Conservation (phyloP, 148 eudicot species). For the Amaranthus hypochondriacus region DNA sequence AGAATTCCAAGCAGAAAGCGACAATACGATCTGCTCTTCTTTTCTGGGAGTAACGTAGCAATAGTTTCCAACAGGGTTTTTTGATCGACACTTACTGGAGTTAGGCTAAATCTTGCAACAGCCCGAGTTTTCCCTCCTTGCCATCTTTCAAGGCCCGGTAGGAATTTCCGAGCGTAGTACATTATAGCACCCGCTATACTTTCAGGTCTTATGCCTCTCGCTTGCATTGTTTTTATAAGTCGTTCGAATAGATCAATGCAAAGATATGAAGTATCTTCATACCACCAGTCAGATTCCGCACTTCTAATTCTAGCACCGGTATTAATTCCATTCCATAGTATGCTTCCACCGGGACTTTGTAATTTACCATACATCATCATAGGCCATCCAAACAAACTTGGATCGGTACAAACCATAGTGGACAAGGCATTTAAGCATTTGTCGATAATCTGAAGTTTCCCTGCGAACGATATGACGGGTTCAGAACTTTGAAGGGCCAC, state of each 20-base stretch:
- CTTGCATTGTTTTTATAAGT: conserved; percentile 61
- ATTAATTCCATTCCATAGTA: conserved; percentile 91
- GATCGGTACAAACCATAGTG: conserved; percentile 90
- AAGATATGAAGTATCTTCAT: conserved; percentile 84
- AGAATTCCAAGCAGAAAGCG: conserved; percentile 77
- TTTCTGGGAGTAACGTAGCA: conserved; percentile 64
- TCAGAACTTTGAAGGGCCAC: conserved; percentile 76
- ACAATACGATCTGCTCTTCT: conserved; percentile 77
- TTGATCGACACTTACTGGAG: conserved; percentile 63
- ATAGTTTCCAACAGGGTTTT: conserved; percentile 61
- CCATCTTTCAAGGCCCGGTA: conserved; percentile 86
- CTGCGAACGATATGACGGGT: conserved; percentile 46
- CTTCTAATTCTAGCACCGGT: conserved; percentile 88
- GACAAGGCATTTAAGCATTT: conserved; percentile 67
- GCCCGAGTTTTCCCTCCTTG: conserved; percentile 47
- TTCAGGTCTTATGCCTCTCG: conserved; percentile 71
- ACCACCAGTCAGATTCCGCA: conserved; percentile 92
- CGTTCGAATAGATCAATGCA: conserved; percentile 57
- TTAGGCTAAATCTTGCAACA: conserved; percentile 80
- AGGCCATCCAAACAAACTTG: conserved; percentile 98
- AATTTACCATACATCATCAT: conserved; percentile 96
- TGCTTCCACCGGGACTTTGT: conserved; percentile 98
- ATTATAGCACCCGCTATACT: conserved; percentile 61
- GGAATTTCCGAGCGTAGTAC: conserved; percentile 72
- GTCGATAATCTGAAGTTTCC: conserved; percentile 48